Conservation (phyloP, 2,329 filamentous ascomycete species). For the Dothiorella sarmentorum region DNA sequence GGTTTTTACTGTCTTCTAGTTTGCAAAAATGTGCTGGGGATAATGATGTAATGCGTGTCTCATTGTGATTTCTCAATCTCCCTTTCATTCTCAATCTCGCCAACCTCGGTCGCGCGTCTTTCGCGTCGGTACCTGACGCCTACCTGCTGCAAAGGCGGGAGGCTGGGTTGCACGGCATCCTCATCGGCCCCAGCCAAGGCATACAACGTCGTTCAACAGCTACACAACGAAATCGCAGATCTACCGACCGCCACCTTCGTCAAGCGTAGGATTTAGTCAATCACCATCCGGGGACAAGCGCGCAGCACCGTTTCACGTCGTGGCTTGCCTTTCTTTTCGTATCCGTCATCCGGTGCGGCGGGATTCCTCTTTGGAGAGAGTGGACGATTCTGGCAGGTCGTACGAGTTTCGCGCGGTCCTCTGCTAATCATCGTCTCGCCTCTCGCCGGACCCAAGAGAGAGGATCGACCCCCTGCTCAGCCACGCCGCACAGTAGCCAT, state of each 20-base stretch:
- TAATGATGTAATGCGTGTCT: slow-evolving; percentile 9
- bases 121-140: not conserved
- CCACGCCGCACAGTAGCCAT: slow-evolving; percentile 12
- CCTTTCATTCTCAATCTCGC: not conserved
- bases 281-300: not conserved
- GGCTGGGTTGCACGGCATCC: not conserved
- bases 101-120: not conserved
- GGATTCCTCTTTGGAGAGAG: no score
- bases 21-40: not conserved
- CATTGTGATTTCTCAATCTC: not conserved
- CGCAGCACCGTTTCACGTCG: slow-evolving; percentile 5
- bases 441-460: not conserved
- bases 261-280: slow-evolving; percentile 1
- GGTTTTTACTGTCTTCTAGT: not conserved
- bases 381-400: slow-evolving; percentile 11
- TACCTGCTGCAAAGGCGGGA: not conserved
- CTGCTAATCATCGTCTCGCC: not conserved
- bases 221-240: slow-evolving; percentile 1
- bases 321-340: not conserved
- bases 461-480: slow-evolving; percentile 13
- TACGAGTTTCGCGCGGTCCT: slow-evolving; percentile 12
- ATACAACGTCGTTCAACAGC: slow-evolving; percentile 9
- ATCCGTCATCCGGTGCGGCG: not conserved
- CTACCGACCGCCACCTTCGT: slow-evolving; percentile 12
- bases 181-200: not conserved